A percentile compares a stretch with the other conserved stretches of the same genome.
Conservation (phyloP, 1,284 basidiomycete genomes). For the Cystobasidium pallidum region DNA sequence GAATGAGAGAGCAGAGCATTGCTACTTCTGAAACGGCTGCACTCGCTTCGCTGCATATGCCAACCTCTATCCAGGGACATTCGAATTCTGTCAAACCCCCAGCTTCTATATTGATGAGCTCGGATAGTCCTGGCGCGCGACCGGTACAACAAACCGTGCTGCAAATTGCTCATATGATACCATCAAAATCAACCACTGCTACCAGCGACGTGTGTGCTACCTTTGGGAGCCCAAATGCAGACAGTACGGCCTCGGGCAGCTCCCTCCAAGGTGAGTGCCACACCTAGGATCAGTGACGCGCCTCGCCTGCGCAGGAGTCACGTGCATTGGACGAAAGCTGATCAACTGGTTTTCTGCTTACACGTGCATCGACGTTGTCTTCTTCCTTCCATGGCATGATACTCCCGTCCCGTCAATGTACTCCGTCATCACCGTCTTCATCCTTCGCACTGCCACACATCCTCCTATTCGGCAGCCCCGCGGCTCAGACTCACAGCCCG, state of each 20-base stretch:
- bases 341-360: background rate
- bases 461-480: background rate
- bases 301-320: background rate
- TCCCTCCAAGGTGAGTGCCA: background rate
- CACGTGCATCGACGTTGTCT: background rate
- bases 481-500: conserved; percentile 36
- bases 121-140: background rate
- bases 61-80: background rate
- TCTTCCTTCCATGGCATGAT: no score
- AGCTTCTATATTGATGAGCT: conserved; percentile 1
- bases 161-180: background rate
- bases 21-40: background rate
- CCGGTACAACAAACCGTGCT: background rate
- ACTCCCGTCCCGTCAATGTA: no score
- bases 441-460: background rate
- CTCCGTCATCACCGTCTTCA: background rate
- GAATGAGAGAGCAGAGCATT: conserved; percentile 15
- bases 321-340: conserved; percentile 11
- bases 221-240: background rate
- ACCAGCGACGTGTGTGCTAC: background rate
- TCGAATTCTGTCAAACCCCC: conserved; percentile 7
- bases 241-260: conserved; percentile 15
- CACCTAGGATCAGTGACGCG: no score
- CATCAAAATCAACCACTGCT: background rate
- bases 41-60: background rate